Evolutionary conservation across 2,329 filamentous ascomycete genomes (phyloP).

Genomic region (Neofusicoccum cordaticola): DNA sequence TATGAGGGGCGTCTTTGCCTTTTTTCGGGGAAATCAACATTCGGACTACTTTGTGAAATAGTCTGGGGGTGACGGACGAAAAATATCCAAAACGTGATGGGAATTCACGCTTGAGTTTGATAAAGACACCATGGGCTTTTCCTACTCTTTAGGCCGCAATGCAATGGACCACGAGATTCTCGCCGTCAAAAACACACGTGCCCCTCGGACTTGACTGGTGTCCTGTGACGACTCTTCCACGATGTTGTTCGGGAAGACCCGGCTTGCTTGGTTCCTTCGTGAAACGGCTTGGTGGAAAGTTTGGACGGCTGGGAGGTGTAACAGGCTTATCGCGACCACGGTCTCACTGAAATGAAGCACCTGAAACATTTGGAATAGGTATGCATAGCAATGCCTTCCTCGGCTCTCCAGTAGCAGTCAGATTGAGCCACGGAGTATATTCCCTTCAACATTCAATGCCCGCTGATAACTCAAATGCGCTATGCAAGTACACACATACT

Average conservation of each 20-base stretch:
- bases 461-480: neutral
- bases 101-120: slow-evolving; percentile 9
- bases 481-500: neutral
- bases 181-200: neutral
- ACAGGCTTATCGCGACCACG: neutral
- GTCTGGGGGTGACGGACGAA: slow-evolving; percentile 7
- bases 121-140: neutral
- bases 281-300: neutral
- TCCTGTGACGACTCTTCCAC: neutral
- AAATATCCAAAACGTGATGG: slow-evolving; percentile 13
- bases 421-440: neutral
- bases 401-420: neutral
- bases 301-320: neutral
- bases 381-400: neutral
- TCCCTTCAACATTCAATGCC: neutral
- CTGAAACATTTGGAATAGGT: neutral
- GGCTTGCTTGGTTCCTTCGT: neutral
- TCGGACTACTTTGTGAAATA: slow-evolving; percentile 8
- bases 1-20: slow-evolving; percentile 7
- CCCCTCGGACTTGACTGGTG: neutral
- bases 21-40: neutral
- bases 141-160: neutral
- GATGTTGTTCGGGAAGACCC: neutral
- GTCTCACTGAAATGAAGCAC: neutral
- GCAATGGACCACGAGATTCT: neutral